phyloP scores from a whole-genome alignment of 1,139 yeast genomes.

The Meyerozyma athensensis region DNA sequence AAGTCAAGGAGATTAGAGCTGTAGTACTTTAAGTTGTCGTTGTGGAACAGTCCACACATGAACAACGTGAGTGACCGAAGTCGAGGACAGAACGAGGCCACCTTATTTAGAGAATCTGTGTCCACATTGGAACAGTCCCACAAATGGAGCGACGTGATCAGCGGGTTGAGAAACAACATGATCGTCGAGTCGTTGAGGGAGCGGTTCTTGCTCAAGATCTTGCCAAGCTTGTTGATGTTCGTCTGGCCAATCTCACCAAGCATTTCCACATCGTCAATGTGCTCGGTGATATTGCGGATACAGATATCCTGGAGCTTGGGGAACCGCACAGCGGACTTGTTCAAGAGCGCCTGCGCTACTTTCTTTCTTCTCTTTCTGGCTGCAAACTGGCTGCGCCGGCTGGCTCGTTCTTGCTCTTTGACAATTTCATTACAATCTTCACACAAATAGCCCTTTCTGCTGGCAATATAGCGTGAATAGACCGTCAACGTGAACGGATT shows the following conservation, averaged over 20 bases:
- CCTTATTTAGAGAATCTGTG: slow-evolving; percentile 57
- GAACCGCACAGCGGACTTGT: slow-evolving; percentile 56
- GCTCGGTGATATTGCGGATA: slow-evolving; percentile 61
- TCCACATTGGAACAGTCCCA: slow-evolving; percentile 91
- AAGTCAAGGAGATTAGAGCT: slow-evolving; percentile 55
- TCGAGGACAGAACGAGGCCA: slow-evolving; percentile 78
- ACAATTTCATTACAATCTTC: slow-evolving; percentile 53
- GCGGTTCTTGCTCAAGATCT: slow-evolving; percentile 76
- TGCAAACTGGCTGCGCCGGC: slow-evolving; percentile 49
- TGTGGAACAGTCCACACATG: slow-evolving; percentile 92
- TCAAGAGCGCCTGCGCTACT: slow-evolving; percentile 78
- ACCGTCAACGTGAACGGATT: slow-evolving; percentile 55
- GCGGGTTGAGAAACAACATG: slow-evolving; percentile 64
- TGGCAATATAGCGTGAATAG: slow-evolving; percentile 51
- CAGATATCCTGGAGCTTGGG: slow-evolving; percentile 81
- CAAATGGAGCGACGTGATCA: slow-evolving; percentile 54
- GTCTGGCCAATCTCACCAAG: slow-evolving; percentile 73
- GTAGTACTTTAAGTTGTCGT: slow-evolving; percentile 64
- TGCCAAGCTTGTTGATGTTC: slow-evolving; percentile 62
- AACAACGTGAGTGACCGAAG: slow-evolving; percentile 61
- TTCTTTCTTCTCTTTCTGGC: slow-evolving; percentile 72
- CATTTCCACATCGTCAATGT: slow-evolving; percentile 72
- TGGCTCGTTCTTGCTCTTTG: slow-evolving; percentile 38
- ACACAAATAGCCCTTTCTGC: slow-evolving; percentile 59
- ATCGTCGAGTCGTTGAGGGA: slow-evolving; percentile 70